Evolutionary conservation across 2,329 filamentous ascomycete genomes (phyloP).

Genomic region (Escovopsis sp.): DNA sequence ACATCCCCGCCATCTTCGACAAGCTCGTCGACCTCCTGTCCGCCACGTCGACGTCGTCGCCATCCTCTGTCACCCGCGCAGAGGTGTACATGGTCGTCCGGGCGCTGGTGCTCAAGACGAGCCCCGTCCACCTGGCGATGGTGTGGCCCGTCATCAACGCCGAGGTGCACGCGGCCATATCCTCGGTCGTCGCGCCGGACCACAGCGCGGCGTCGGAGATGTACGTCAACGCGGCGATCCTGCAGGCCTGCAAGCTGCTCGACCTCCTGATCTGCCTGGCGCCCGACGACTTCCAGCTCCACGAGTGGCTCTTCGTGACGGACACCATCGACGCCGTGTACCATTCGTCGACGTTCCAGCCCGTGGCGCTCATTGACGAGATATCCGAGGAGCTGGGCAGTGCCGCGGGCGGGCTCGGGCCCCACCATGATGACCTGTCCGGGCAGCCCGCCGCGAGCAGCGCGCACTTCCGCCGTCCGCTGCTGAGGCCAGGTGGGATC

Average conservation of each 20-base stretch:
- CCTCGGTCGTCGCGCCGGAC: constrained; percentile 55
- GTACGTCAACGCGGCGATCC: constrained; percentile 60
- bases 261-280: constrained; percentile 75
- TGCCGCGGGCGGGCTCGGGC: constrained; percentile 13
- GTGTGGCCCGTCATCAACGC: constrained; percentile 85
- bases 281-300: constrained; percentile 94
- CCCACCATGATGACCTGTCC: constrained; percentile 22
- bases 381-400: constrained; percentile 60
- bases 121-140: constrained; percentile 62
- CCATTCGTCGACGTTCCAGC: constrained; percentile 51
- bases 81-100: constrained; percentile 84
- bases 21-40: constrained; percentile 76
- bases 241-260: constrained; percentile 89
- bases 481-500: constrained; percentile 38
- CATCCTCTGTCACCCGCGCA: constrained; percentile 74
- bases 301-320: constrained; percentile 94
- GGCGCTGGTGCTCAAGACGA: constrained; percentile 65
- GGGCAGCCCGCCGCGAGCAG: constrained; percentile 19
- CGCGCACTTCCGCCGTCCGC: constrained; percentile 28
- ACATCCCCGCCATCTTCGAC: constrained; percentile 59
- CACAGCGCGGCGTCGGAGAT: constrained; percentile 50
- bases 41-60: constrained; percentile 77
- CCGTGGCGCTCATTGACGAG: constrained; percentile 70
- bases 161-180: constrained; percentile 68
- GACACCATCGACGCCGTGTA: constrained; percentile 96